Conservation (phyloP, 2,329 filamentous ascomycete genomes). For the Venturia aucupariae region DNA sequence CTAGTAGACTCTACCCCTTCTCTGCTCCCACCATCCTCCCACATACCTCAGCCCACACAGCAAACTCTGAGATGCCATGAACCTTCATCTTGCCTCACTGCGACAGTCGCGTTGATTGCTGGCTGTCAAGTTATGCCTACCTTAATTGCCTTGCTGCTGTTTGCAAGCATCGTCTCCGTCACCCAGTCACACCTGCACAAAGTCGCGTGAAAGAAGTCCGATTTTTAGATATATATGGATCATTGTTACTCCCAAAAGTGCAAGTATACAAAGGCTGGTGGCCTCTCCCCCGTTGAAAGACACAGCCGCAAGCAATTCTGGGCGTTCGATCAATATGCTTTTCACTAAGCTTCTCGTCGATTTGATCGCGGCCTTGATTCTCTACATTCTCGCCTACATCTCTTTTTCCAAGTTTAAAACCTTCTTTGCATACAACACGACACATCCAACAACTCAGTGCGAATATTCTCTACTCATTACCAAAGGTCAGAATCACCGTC, state of each 20-base stretch:
- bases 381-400: background rate
- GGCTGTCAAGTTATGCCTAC: background rate
- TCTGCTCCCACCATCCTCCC: too few species aligned
- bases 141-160: background rate
- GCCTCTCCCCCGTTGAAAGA: background rate
- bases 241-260: background rate
- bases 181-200: too few species aligned
- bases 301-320: background rate
- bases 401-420: background rate
- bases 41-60: too few species aligned
- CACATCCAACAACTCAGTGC: background rate
- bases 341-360: background rate
- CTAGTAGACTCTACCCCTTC: too few species aligned
- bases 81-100: too few species aligned
- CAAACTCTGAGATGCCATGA: too few species aligned
- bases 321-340: background rate
- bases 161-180: background rate
- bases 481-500: background rate
- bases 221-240: too few species aligned
- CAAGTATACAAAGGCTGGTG: background rate
- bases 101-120: background rate
- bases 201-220: too few species aligned
- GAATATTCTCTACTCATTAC: background rate
- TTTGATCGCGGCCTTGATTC: background rate
- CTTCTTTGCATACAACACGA: background rate